phyloP scores from a whole-genome alignment of 148 eudicot genomes.

The Rhododendron williamsianum region DNA sequence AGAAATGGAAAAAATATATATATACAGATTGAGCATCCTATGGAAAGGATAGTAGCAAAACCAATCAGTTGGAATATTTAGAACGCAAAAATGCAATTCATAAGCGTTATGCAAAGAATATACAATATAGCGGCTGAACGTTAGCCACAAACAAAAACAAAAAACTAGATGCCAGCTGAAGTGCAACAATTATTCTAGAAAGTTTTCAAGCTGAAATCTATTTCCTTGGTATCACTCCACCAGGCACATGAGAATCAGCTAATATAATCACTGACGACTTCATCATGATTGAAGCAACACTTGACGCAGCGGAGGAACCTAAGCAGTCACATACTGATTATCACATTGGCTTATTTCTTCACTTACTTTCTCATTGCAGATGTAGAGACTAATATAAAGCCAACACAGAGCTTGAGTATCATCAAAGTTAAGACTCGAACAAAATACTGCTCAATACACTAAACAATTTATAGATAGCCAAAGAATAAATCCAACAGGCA shows the following conservation, averaged over 20 bases:
- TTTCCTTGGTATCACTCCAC: background rate
- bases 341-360: background rate
- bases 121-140: background rate
- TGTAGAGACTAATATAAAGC: background rate
- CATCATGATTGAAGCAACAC: background rate
- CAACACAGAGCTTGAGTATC: background rate
- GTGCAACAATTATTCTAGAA: background rate
- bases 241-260: constrained; percentile 2
- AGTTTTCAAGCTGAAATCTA: background rate
- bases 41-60: background rate
- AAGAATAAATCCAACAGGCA: background rate
- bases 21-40: background rate
- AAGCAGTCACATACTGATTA: background rate
- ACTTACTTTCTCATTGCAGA: background rate
- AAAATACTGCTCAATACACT: background rate
- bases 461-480: background rate
- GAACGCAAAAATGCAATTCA: background rate
- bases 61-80: background rate
- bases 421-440: background rate
- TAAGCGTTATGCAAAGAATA: background rate
- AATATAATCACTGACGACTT: background rate
- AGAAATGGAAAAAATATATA: background rate
- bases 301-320: background rate
- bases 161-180: background rate
- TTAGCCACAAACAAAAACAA: background rate